A percentile compares a stretch with the other conserved stretches of the same genome.
Conservation (phyloP, 345 rosid genomes). For the Eucalyptus curtisii region DNA sequence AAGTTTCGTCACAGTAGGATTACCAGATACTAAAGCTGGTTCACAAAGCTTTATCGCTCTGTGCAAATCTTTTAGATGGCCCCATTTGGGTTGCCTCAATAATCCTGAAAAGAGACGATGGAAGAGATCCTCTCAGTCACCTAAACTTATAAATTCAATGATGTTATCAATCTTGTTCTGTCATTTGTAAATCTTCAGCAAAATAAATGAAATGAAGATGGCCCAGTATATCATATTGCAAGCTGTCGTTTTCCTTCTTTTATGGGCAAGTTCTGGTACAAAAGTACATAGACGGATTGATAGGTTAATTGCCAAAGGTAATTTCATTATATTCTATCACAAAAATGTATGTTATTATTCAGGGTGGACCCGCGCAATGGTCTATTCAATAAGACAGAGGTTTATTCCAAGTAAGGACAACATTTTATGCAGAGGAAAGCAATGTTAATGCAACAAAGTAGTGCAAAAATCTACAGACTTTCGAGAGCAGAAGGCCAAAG, state of each 20-base stretch:
- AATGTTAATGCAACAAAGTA: neutral
- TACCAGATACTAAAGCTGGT: conserved; percentile 69
- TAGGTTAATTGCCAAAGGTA: neutral
- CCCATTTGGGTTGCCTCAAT: conserved; percentile 96
- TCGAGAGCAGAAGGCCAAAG: neutral
- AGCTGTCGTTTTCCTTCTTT: neutral
- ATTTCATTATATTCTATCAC: neutral
- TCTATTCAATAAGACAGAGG: neutral
- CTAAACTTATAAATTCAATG: neutral
- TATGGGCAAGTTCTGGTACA: neutral
- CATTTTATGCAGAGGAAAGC: neutral
- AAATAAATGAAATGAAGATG: neutral
- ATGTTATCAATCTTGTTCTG: neutral
- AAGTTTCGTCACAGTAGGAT: conserved; percentile 49
- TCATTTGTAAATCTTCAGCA: neutral
- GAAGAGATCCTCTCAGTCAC: neutral
- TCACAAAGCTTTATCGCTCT: conserved; percentile 87
- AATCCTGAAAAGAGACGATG: conserved; percentile 39
- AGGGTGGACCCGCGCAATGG: neutral
- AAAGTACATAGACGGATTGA: neutral
- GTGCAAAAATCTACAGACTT: neutral
- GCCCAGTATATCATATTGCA: neutral
- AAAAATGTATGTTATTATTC: neutral
- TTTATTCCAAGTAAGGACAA: neutral
- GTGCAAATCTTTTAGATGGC: conserved; percentile 96